A percentile compares a stretch with the other conserved stretches of the same genome.
phyloP scores from a whole-genome alignment of 1,139 yeast genomes.

The Nakaseomyces uthaithaninus region DNA sequence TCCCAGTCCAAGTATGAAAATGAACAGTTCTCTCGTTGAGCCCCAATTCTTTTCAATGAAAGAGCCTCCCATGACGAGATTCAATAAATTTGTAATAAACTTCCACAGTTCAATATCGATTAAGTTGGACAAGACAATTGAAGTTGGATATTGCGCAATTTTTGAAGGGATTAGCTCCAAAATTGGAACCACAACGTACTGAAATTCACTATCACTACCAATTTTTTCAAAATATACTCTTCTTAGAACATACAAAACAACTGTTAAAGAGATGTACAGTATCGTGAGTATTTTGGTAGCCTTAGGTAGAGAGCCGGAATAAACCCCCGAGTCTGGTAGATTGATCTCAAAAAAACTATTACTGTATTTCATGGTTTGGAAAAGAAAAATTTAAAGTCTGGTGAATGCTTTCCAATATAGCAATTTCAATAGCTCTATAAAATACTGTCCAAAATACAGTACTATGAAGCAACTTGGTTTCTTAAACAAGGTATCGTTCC shows the following conservation, averaged over 20 bases:
- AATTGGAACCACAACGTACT: slow-evolving; percentile 35
- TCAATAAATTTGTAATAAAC: slow-evolving; percentile 41
- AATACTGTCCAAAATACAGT: too few species aligned
- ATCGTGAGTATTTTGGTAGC: slow-evolving; percentile 34
- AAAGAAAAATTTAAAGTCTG: too few species aligned
- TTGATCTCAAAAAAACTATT: slow-evolving; percentile 20
- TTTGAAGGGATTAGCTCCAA: slow-evolving; percentile 64
- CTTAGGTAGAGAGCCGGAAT: slow-evolving; percentile 33
- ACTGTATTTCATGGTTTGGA: slow-evolving; percentile 20
- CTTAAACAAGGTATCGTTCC: too few species aligned
- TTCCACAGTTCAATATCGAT: slow-evolving; percentile 55
- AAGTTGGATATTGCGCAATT: slow-evolving; percentile 65
- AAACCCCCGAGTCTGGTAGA: slow-evolving; percentile 19
- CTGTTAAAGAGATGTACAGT: slow-evolving; percentile 30
- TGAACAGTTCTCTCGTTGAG: slow-evolving; percentile 44
- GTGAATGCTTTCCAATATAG: too few species aligned
- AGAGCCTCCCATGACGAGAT: slow-evolving; percentile 48
- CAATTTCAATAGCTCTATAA: too few species aligned
- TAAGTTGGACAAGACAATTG: slow-evolving; percentile 60
- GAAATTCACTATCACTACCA: slow-evolving; percentile 20
- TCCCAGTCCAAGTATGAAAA: slow-evolving; percentile 51
- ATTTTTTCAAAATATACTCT: slow-evolving; percentile 23
- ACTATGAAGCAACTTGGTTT: too few species aligned
- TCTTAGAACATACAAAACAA: slow-evolving; percentile 32
- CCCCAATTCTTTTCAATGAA: slow-evolving; percentile 52